These are phyloP conservation scores for Globisporangium heterothallicum DNA, from an alignment of 352 stramenopile genomes.

Conservation along the genomic window DNA sequence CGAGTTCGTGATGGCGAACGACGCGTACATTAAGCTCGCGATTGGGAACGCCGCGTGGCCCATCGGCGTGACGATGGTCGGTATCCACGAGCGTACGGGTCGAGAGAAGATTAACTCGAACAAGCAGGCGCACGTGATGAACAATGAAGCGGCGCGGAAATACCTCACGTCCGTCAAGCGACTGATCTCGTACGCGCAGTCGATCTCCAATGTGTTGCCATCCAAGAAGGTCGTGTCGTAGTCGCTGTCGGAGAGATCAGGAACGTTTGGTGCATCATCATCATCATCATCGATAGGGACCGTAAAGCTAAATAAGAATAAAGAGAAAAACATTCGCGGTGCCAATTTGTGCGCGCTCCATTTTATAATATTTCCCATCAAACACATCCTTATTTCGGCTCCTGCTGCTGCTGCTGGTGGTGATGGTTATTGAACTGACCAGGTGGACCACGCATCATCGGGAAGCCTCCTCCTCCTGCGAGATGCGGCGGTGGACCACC, in stretches of 20 bases:
- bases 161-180: constrained; percentile 98
- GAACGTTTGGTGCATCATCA: neutral
- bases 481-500: constrained; percentile 14
- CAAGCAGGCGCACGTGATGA: constrained; percentile 99
- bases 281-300: too few relatives aligned
- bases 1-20: constrained; percentile 94
- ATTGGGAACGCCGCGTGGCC: constrained; percentile 98
- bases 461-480: constrained; percentile 2
- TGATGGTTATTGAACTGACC: neutral
- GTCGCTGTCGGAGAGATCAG: too few relatives aligned
- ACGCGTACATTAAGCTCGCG: constrained; percentile 96
- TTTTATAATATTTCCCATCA: too few relatives aligned
- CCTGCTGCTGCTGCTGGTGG: constrained; percentile 2
- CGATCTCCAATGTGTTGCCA: constrained; percentile 69
- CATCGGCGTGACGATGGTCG: constrained; percentile 99
- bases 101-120: constrained; percentile 95
- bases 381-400: constrained; percentile 9
- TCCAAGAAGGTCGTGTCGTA: constrained; percentile 82
- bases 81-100: constrained; percentile 96
- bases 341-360: too few relatives aligned
- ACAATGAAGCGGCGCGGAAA: constrained; percentile 98
- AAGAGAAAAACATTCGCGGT: constrained; percentile 7
- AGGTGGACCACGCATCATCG: constrained; percentile 11
- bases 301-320: neutral
- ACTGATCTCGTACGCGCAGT: constrained; percentile 96